phyloP scores from a whole-genome alignment of 108 stramenopile species.

The Skeletonema grethae region DNA sequence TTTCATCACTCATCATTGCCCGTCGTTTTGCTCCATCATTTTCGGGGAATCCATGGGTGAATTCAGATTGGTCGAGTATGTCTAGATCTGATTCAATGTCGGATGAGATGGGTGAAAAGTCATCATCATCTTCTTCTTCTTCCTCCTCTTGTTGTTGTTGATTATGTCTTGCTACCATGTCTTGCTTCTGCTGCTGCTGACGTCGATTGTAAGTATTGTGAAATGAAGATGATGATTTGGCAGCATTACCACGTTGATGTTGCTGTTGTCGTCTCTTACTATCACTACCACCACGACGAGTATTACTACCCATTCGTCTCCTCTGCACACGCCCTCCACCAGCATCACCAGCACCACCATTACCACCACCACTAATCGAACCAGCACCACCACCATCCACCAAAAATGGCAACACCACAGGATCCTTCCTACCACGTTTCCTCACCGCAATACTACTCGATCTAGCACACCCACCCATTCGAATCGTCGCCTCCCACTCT shows the following conservation, averaged over 20 bases:
- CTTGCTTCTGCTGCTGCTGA: too few relatives aligned
- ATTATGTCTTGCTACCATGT: too few relatives aligned
- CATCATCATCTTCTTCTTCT: neutral
- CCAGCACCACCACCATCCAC: neutral
- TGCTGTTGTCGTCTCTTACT: too few relatives aligned
- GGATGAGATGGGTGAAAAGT: conserved; percentile 38
- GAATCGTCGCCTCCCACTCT: conserved; percentile 54
- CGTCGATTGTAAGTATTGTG: too few relatives aligned
- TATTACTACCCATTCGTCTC: neutral
- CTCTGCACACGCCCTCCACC: too few relatives aligned
- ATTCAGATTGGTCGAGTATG: conserved; percentile 34
- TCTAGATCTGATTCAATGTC: conserved; percentile 54
- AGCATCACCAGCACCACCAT: neutral
- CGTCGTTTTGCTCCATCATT: too few relatives aligned
- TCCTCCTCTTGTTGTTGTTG: too few relatives aligned
- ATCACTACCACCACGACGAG: too few relatives aligned
- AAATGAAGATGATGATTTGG: too few relatives aligned
- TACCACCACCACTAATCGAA: neutral
- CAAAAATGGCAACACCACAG: neutral
- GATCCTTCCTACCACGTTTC: neutral
- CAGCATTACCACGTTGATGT: too few relatives aligned
- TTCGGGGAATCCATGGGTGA: conserved; percentile 21
- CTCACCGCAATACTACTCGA: neutral
- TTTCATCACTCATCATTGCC: neutral
- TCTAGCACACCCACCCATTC: conserved; percentile 11